Percentiles rank a stretch among this genome's conserved stretches.
phyloP scores from a whole-genome alignment of 179 eudicot genomes.

The Spergularia azorica region DNA sequence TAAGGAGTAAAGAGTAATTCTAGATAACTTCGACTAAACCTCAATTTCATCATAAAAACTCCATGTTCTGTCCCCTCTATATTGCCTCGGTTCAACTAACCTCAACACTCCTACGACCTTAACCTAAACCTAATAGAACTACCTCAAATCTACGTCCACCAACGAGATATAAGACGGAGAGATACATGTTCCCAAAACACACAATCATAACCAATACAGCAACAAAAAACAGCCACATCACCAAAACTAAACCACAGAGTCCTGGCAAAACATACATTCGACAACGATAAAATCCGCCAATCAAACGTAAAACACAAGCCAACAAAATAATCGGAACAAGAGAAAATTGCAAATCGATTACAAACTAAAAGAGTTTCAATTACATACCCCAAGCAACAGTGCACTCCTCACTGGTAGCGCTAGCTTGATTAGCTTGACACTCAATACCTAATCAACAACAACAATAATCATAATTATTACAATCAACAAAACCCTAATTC shows the following conservation, averaged over 20 bases:
- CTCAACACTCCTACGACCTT: no score
- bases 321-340: neutral
- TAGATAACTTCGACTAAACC: no score
- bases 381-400: slow-evolving; percentile 90
- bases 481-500: neutral
- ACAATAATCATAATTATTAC: neutral
- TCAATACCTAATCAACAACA: slow-evolving; percentile 51
- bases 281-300: neutral
- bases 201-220: no score
- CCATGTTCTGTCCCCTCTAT: no score
- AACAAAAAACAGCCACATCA: neutral
- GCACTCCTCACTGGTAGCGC: slow-evolving; percentile 89
- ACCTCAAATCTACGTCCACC: no score
- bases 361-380: neutral
- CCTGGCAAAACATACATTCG: neutral
- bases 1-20: no score
- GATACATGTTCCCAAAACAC: no score
- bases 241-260: neutral
- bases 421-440: slow-evolving; percentile 80
- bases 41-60: no score
- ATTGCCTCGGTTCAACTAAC: no score
- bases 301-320: neutral
- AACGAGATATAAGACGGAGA: no score
- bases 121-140: no score
- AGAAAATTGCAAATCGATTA: neutral